Evolutionary conservation across 164 flowering plant genomes (phyloP).

Genomic region (Vitis amurensis): DNA sequence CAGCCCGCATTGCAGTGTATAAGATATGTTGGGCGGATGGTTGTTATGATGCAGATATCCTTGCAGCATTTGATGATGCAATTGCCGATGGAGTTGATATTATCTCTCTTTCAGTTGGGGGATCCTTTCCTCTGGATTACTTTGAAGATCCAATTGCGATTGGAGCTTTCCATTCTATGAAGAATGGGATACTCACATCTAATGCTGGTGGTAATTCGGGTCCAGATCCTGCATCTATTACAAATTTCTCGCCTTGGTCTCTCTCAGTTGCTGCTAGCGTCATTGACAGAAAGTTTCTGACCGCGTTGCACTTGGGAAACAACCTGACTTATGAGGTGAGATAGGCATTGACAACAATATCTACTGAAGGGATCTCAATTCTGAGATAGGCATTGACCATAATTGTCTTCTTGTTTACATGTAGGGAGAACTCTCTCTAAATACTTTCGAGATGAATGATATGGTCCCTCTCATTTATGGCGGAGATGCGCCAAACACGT

Average conservation of each 20-base stretch:
- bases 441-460: slow-evolving; percentile 2
- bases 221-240: background rate
- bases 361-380: too few species aligned
- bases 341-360: too few species aligned
- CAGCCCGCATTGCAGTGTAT: slow-evolving; percentile 22
- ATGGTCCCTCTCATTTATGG: slow-evolving; percentile 5
- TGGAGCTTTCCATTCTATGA: slow-evolving; percentile 39
- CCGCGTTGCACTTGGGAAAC: slow-evolving; percentile 27
- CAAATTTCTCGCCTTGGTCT: slow-evolving; percentile 27
- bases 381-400: too few species aligned
- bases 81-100: slow-evolving; percentile 27
- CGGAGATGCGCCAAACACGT: slow-evolving; percentile 7
- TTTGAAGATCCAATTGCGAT: slow-evolving; percentile 20
- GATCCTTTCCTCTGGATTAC: background rate
- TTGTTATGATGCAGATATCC: slow-evolving; percentile 16
- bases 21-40: slow-evolving; percentile 19
- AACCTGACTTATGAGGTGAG: slow-evolving; percentile 19
- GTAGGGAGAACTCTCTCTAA: slow-evolving; percentile 7
- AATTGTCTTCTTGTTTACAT: background rate
- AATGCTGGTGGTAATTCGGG: slow-evolving; percentile 35
- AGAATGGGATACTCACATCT: slow-evolving; percentile 23
- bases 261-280: slow-evolving; percentile 35
- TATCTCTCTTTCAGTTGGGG: slow-evolving; percentile 19
- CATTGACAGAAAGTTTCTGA: slow-evolving; percentile 25
- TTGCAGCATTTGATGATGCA: slow-evolving; percentile 26